Percentiles rank a stretch among this genome's conserved stretches.
phyloP scores from a whole-genome alignment of 768 basidiomycete genomes.

The Chiua virens region DNA sequence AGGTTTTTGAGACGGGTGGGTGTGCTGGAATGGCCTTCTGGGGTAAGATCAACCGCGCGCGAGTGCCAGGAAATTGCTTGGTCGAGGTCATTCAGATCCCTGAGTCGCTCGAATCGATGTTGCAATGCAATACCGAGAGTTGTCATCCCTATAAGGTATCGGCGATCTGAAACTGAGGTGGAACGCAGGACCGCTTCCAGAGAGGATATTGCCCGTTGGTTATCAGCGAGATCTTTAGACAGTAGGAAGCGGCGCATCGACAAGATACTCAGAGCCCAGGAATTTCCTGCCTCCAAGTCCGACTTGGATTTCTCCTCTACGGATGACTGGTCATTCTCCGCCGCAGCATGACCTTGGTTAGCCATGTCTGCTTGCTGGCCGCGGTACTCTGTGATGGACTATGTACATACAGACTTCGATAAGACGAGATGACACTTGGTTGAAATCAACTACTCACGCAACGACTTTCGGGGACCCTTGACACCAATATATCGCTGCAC shows the following conservation, averaged over 20 bases:
- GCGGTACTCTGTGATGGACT: no score
- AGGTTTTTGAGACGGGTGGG: background rate
- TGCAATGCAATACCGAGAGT: background rate
- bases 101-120: background rate
- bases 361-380: no score
- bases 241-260: background rate
- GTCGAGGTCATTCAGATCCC: background rate
- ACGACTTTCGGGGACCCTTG: no score
- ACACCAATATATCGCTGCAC: no score
- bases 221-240: background rate
- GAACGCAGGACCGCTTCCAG: background rate
- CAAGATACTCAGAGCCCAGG: no score
- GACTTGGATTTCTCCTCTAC: no score
- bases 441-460: no score
- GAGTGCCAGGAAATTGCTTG: background rate
- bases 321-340: no score
- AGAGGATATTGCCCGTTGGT: background rate
- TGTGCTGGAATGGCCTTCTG: background rate
- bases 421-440: no score
- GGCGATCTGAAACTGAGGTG: background rate
- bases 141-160: background rate
- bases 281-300: no score
- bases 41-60: background rate
- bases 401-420: no score
- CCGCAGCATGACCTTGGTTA: no score